Evolutionary conservation across 2,329 filamentous ascomycete genomes (phyloP).

Genomic region (Dactylellina cionopaga): DNA sequence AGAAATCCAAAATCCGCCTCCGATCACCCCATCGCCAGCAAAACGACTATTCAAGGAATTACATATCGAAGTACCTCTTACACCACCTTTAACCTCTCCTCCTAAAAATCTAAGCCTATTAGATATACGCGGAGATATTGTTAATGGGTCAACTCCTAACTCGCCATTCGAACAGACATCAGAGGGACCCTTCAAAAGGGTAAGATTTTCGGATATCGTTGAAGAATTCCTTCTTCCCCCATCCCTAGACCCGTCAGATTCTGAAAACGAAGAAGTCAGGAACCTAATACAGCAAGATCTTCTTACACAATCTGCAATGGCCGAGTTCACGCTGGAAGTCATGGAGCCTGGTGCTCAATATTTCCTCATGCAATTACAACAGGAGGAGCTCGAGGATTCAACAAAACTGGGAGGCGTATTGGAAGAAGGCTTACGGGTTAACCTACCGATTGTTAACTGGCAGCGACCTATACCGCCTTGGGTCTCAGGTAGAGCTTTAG

Average conservation of each 20-base stretch:
- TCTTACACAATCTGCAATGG: slow-evolving; percentile 27
- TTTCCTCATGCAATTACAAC: slow-evolving; percentile 37
- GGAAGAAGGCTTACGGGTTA: slow-evolving; percentile 12
- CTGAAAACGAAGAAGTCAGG: background rate
- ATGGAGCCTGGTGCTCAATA: slow-evolving; percentile 43
- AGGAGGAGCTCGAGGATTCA: slow-evolving; percentile 48
- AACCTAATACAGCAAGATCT: background rate
- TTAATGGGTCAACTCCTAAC: too few species aligned
- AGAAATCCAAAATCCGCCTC: background rate
- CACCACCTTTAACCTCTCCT: slow-evolving; percentile 32
- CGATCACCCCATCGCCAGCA: slow-evolving; percentile 16
- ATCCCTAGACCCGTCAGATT: slow-evolving; percentile 34
- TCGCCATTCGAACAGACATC: too few species aligned
- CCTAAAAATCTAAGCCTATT: background rate
- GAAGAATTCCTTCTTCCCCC: slow-evolving; percentile 39
- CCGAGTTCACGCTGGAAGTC: slow-evolving; percentile 20
- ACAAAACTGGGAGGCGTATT: background rate
- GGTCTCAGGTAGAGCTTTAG: background rate
- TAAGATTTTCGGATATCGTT: slow-evolving; percentile 19
- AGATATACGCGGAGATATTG: too few species aligned
- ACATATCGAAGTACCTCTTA: slow-evolving; percentile 14
- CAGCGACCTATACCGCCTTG: slow-evolving; percentile 24
- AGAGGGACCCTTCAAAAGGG: background rate
- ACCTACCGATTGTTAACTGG: slow-evolving; percentile 34
- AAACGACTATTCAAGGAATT: background rate